Evolutionary conservation across 192 early-diverging fungal genomes (phyloP), one percentile per base, ranked within the genome.

Genomic region (Backusella circina): DNA sequence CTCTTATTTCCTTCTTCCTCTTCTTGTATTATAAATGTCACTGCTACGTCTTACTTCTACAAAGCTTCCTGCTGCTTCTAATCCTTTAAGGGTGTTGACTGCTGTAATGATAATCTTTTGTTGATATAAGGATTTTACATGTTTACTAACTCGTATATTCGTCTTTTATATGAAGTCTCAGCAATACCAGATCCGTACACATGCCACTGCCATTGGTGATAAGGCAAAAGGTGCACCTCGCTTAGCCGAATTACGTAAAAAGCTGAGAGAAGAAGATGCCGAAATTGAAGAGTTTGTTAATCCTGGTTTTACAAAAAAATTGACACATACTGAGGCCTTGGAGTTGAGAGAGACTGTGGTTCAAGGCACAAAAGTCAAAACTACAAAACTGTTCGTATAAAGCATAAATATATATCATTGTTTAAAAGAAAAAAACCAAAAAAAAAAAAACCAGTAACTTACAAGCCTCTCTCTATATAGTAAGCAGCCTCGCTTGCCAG

Each of bases 401-500:
- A 6, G 1, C 7, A 18, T 47, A n/a, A 1, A 47, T 18, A 47
- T 47, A 47, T 28, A 44, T 44, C 41, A 44, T 44, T 41, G 12
- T 44, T 15, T 15, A 15, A 44, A 41, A 5, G 5, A 35, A 5
- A 44, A n/a, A n/a, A n/a, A n/a, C n/a, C n/a, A n/a, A n/a, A n/a
- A n/a, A n/a, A n/a, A n/a, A n/a, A n/a, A n/a, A n/a, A n/a, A n/a
- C n/a, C n/a, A 50, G 10, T 23, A 23, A 54, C 51, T 10, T n/a
- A 54, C 18, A 54, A 8, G n/a, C 21, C 51, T 54, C 21, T 54
- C 3, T 72, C 15, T 77, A 7, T 21, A 36, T 47, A 78, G 75
- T 35, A 88, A 84, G 69, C 85, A 91, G 75, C 80, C 84, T 71
- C 86, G 91, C 38, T 88, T 99, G 47, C 97, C 97, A 2, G 85